Percentiles rank a stretch among this genome's conserved stretches.
These are phyloP conservation scores for Fusarium odoratissimum DNA, from an alignment of 2,329 filamentous ascomycete genomes.

Conservation along the genomic window DNA sequence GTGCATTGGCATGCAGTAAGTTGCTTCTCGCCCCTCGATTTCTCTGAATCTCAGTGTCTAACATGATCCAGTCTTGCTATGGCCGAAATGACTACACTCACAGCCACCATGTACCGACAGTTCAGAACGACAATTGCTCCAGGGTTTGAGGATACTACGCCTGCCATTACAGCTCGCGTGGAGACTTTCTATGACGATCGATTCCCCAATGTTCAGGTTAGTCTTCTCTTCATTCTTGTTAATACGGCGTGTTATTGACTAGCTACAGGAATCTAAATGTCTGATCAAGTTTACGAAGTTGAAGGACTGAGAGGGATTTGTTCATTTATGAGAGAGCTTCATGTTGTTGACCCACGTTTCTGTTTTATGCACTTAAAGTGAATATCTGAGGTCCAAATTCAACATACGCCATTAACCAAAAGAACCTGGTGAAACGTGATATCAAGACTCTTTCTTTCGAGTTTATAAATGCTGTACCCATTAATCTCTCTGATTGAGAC, in stretches of 20 bases:
- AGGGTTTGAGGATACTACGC: conserved; percentile 20
- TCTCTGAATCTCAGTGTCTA: accelerated
- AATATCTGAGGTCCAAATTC: too few relatives aligned
- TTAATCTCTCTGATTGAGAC: accelerated
- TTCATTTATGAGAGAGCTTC: background rate
- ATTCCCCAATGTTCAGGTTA: conserved; percentile 25
- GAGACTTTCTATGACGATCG: conserved; percentile 40
- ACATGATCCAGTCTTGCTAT: conserved; percentile 26
- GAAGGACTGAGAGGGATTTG: background rate
- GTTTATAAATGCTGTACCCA: accelerated
- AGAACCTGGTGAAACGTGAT: accelerated
- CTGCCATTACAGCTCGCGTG: conserved; percentile 37
- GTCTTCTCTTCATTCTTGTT: accelerated
- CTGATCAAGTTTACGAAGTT: conserved; percentile 31
- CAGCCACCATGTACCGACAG: conserved; percentile 30
- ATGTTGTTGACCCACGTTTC: too few relatives aligned
- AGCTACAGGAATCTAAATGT: conserved; percentile 27
- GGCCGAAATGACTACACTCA: conserved; percentile 39
- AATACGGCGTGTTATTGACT: accelerated
- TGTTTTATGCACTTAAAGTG: too few relatives aligned
- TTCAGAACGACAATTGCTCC: conserved; percentile 28
- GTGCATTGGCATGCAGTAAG: conserved; percentile 45
- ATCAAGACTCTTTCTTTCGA: too few relatives aligned
- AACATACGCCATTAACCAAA: background rate
- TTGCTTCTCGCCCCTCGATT: background rate